phyloP scores from a whole-genome alignment of 2,329 filamentous ascomycete species.

The Pyrenophora seminiperda region DNA sequence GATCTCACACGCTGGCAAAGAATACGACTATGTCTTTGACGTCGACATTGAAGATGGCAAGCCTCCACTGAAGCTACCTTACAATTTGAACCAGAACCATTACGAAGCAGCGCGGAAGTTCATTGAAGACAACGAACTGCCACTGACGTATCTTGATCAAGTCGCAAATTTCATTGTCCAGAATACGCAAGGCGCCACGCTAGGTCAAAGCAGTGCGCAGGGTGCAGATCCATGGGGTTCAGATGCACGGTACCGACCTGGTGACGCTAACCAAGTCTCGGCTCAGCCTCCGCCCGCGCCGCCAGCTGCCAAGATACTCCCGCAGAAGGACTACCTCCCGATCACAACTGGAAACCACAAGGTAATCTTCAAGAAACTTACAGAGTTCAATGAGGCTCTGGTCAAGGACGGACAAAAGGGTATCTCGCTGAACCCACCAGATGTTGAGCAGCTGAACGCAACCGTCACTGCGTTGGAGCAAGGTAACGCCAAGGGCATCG shows the following conservation, averaged over 20 bases:
- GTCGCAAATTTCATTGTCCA: constrained; percentile 90
- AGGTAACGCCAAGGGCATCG: constrained; percentile 39
- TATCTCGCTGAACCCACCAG: constrained; percentile 72
- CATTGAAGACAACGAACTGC: constrained; percentile 84
- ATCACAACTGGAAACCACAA: constrained; percentile 74
- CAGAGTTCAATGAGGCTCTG: constrained; percentile 74
- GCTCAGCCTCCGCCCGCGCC: constrained; percentile 44
- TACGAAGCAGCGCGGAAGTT: constrained; percentile 93
- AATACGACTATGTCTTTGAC: constrained; percentile 96
- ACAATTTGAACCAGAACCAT: constrained; percentile 88
- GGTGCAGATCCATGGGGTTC: constrained; percentile 76
- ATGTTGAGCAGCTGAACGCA: constrained; percentile 66
- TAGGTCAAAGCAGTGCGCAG: constrained; percentile 65
- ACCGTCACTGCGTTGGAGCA: constrained; percentile 69
- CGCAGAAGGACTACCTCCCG: constrained; percentile 77
- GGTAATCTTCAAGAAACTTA: constrained; percentile 76
- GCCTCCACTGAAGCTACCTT: constrained; percentile 89
- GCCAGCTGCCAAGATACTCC: constrained; percentile 66
- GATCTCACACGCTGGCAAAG: constrained; percentile 74
- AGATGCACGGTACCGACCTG: constrained; percentile 78
- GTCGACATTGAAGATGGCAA: constrained; percentile 96
- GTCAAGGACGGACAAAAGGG: constrained; percentile 74
- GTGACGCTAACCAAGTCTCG: constrained; percentile 56
- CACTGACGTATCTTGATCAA: constrained; percentile 84
- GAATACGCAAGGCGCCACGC: constrained; percentile 83